Evolutionary conservation across 1,139 yeast species (phyloP).

Genomic region (Arxiozyma telluris): DNA sequence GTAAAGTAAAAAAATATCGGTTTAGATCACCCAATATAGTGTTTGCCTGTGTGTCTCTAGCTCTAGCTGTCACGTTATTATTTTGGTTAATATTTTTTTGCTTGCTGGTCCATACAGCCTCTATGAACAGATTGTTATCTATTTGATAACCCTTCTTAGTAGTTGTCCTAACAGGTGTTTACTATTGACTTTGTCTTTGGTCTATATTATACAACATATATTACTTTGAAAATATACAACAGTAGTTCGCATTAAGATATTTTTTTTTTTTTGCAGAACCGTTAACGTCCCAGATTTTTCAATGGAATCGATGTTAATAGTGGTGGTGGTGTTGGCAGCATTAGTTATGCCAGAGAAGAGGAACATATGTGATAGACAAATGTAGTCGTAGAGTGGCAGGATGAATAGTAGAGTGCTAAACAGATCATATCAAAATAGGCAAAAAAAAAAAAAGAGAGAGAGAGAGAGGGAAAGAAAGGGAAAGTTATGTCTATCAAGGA

Average conservation of each 20-base stretch:
- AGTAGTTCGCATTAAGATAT: background rate
- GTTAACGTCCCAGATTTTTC: background rate
- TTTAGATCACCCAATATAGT: background rate
- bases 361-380: no score
- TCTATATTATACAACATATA: no score
- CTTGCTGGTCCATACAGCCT: background rate
- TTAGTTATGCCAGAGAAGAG: no score
- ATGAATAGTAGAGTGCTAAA: no score
- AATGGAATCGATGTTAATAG: background rate
- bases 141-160: background rate
- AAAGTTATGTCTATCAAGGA: constrained; percentile 11
- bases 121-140: background rate
- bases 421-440: background rate
- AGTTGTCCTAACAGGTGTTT: background rate
- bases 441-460: background rate
- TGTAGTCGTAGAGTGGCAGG: background rate
- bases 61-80: background rate
- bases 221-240: background rate
- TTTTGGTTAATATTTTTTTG: no score
- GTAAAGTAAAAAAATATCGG: no score
- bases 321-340: background rate
- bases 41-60: background rate
- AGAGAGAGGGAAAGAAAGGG: background rate
- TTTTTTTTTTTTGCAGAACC: no score
- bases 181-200: background rate